phyloP scores from a whole-genome alignment of 208 protist genomes.

The Endotrypanum monterogeii region DNA sequence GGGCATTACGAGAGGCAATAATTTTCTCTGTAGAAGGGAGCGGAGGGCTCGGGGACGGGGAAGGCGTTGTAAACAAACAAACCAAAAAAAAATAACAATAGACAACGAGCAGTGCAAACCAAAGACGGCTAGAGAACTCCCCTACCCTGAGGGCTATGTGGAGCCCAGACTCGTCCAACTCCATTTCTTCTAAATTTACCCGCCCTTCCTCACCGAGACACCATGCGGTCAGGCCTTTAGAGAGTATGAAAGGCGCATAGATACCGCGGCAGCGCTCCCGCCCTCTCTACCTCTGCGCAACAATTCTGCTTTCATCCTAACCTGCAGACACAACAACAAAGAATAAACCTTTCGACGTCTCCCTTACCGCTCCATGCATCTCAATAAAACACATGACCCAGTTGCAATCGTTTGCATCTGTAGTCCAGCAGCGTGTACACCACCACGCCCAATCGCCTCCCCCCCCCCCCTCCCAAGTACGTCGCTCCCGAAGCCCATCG shows the following conservation, averaged over 20 bases:
- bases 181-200: too few relatives aligned
- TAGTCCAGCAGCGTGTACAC: neutral
- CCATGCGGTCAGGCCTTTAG: too few relatives aligned
- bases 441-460: neutral
- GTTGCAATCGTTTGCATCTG: neutral
- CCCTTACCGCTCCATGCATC: neutral
- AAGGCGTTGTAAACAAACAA: neutral
- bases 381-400: neutral
- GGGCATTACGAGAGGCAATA: neutral
- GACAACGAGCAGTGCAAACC: neutral
- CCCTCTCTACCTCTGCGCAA: too few relatives aligned
- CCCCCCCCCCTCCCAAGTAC: too few relatives aligned
- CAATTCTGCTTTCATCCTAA: too few relatives aligned
- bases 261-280: too few relatives aligned
- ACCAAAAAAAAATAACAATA: neutral
- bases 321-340: too few relatives aligned
- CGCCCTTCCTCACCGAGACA: too few relatives aligned
- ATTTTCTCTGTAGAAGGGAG: neutral
- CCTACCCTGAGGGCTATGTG: too few relatives aligned
- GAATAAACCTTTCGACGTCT: too few relatives aligned
- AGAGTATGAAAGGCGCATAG: too few relatives aligned
- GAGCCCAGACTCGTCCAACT: too few relatives aligned
- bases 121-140: neutral
- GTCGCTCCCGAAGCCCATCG: neutral
- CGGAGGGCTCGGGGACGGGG: neutral